A percentile compares a stretch with the other conserved stretches of the same genome.
Conservation (phyloP, 371 early-diverging fungal species). For the Syncephalastrum sp. region DNA sequence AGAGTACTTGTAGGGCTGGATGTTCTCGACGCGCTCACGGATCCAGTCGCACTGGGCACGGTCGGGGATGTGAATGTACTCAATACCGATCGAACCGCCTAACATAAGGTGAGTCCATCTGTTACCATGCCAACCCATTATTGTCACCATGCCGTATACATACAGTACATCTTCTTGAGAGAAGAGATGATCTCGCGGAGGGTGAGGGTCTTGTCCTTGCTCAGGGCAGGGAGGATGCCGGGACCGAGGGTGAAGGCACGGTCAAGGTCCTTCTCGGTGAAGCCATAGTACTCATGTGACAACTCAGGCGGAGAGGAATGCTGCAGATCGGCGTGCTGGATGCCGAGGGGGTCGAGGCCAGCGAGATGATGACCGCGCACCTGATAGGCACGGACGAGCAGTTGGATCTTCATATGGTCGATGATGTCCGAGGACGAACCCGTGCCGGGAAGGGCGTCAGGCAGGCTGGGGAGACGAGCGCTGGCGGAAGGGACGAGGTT, state of each 20-base stretch:
- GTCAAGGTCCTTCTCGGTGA: slow-evolving; percentile 89
- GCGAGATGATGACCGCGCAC: slow-evolving; percentile 96
- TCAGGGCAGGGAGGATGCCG: slow-evolving; percentile 86
- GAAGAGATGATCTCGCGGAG: slow-evolving; percentile 86
- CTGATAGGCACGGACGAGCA: slow-evolving; percentile 96
- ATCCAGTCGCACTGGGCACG: slow-evolving; percentile 97
- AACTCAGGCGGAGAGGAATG: slow-evolving; percentile 79
- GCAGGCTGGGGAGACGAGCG: slow-evolving; percentile 65
- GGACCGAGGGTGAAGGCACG: slow-evolving; percentile 90
- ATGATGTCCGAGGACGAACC: slow-evolving; percentile 58
- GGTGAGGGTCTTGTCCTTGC: slow-evolving; percentile 65
- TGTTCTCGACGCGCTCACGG: slow-evolving; percentile 87
- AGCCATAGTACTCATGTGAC: slow-evolving; percentile 87
- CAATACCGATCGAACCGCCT: slow-evolving; percentile 91
- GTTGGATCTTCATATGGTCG: slow-evolving; percentile 97
- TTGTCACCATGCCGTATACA: slow-evolving; percentile 18
- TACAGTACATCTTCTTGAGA: slow-evolving; percentile 87
- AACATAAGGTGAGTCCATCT: slow-evolving; percentile 1
- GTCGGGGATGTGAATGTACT: slow-evolving; percentile 97
- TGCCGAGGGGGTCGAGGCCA: slow-evolving; percentile 90
- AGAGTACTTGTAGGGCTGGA: slow-evolving; percentile 80
- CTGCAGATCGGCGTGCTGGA: slow-evolving; percentile 65
- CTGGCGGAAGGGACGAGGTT: slow-evolving; percentile 71
- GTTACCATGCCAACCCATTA: slow-evolving; percentile 3
- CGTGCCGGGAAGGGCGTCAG: slow-evolving; percentile 31